Conservation (phyloP, 106 monocot genomes). For the Dendrobium chrysotoxum region DNA sequence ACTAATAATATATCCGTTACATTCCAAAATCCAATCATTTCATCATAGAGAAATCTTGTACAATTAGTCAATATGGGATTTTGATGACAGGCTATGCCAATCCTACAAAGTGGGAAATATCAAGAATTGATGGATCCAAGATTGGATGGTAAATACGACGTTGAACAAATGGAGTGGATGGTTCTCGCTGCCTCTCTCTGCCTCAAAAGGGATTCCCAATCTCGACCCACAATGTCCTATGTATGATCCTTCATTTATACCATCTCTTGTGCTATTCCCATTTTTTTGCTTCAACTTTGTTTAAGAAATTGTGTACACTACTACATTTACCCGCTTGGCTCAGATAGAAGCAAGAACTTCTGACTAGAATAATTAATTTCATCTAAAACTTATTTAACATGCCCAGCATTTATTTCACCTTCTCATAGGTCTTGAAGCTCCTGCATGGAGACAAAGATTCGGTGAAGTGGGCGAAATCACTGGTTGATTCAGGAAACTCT, state of each 20-base stretch:
- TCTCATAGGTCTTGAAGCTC: slow-evolving; percentile 55
- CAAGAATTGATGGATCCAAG: slow-evolving; percentile 57
- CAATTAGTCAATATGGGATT: not conserved
- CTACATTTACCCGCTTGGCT: not conserved
- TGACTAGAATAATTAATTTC: not conserved
- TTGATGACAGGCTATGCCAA: slow-evolving; percentile 63
- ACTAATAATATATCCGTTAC: too few relatives aligned
- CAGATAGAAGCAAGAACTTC: not conserved
- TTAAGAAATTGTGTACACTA: not conserved
- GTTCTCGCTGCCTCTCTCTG: slow-evolving; percentile 79
- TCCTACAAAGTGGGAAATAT: slow-evolving; percentile 46
- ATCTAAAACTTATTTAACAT: not conserved
- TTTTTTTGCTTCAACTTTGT: not conserved
- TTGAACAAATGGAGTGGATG: slow-evolving; percentile 56
- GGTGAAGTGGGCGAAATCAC: slow-evolving; percentile 35
- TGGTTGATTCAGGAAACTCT: slow-evolving; percentile 20
- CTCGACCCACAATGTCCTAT: slow-evolving; percentile 55
- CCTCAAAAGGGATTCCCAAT: slow-evolving; percentile 45
- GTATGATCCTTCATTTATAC: slow-evolving; percentile 34
- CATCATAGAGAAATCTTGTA: too few relatives aligned
- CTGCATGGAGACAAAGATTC: slow-evolving; percentile 61
- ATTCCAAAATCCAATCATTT: too few relatives aligned
- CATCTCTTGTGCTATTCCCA: not conserved
- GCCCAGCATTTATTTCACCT: not conserved
- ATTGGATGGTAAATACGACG: slow-evolving; percentile 41